Base-by-base conservation (phyloP, 2,329 filamentous ascomycete species). In the Ambrosiella beaveri region DNA sequence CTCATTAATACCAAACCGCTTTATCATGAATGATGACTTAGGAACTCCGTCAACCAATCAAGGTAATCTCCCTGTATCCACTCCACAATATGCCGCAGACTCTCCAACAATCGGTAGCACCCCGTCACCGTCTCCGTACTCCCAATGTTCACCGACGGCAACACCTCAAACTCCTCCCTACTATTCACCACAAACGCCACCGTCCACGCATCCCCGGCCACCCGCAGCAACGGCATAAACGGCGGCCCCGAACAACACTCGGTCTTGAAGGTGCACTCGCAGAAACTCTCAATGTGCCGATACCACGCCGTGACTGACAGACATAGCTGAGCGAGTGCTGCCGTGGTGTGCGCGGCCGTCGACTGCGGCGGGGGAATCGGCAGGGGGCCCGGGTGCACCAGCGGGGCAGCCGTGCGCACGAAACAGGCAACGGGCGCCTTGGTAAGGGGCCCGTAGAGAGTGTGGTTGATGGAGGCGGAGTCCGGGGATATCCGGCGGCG, bases 41-140 rank as follows among this genome's bases (percentile, higher is more conserved):
- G n/a, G 39, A 60, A 60, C 13, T 57, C 59, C 8, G 52, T 50
- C 15, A 60, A 39, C 59, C 59, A 60, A 17, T 60, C 44, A 17
- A 58, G 39, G n/a, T 60, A 60, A 11, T 51, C 59, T 3, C 49
- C 47, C 19, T 39, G 51, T 17, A 57, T 57, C 59, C 59, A 60
- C 7, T 60, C 36, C 8, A 51, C 39, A 15, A 60, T 36, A 17
- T 41, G 35, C 27, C 59, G 55, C 37, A 60, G 17, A 5, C 41
- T 50, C 39, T 60, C 55, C 15, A 60, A 19, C 39, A 60, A 38
- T 39, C 59, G 56, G 40, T 60, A 60, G 7, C 47, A 45, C 15
- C 59, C 59, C n/a, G 55, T 57, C 35, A 60, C 38, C 7, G 59
- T 57, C 36, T 60, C 51, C 12, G 59, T 57, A n/a, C 51, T 60